Evolutionary conservation across 495 filamentous ascomycete genomes (phyloP), one percentile per base, ranked within the genome.

Genomic region (Hyaloscypha bicolor): DNA sequence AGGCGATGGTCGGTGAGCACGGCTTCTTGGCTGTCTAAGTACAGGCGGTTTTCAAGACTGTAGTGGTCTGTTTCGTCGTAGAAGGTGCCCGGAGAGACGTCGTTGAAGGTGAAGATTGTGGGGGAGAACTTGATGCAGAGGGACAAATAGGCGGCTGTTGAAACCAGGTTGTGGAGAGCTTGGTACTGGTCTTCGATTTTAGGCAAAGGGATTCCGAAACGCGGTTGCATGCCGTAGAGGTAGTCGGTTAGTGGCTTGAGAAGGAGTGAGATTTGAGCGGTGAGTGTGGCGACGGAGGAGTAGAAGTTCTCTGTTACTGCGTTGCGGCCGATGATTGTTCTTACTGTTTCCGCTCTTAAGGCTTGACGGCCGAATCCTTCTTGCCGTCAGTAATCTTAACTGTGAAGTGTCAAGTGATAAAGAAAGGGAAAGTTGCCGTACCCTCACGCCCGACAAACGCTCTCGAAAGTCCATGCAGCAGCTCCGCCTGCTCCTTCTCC

Each of bases 281-380:
- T 74, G 35, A 82, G 66, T 5, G 68, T 67, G 60, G 82, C 81
- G 11, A 83, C 77, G 12, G 63, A 19, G 2, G 56, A 16, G 76
- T 79, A 83, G 73, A 85, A 85, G 1, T 73, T 35, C 1, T 63
- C 64, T 2, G 82, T 79, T 21, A 83, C n/a, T 2, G 76, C 45
- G 1, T 66, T 39, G 11, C 69, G 62, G 2, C 68, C 67, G 0
- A 83, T 60, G 5, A 73, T 63, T 22, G 71, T 68, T 21, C 77
- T 71, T 21, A 75, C 72, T 0, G 62, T 71, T 16, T 73, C 58
- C 6, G 77, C 60, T 14, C 82, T 79, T 1, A 76, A 57, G 6
- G 66, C 65, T 55, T 78, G 83, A n/a, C 82, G 77, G 9, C 63
- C 60, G 59, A 79, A 83, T 3, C 80, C 82, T 85, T 56, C 9